Percentiles rank a stretch among this genome's conserved stretches.
Evolutionary conservation across 1,284 basidiomycete genomes (phyloP).

Genomic region (Ceratobasidium sp.): DNA sequence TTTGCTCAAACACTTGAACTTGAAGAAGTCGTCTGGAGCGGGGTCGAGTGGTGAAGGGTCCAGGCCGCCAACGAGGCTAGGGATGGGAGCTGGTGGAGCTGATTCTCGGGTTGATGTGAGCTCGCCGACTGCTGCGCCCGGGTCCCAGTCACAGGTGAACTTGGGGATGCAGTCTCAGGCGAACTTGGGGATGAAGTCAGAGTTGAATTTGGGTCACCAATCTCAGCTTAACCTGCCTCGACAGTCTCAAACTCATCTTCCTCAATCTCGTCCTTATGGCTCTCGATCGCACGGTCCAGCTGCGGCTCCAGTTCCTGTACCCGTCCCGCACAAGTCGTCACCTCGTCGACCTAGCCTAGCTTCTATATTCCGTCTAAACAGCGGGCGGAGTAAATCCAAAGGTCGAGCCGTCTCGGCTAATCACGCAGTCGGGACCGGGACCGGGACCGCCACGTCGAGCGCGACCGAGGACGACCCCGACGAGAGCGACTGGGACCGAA

Average conservation of each 20-base stretch:
- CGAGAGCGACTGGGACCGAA: constrained; percentile 78
- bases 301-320: background rate
- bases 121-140: constrained; percentile 25
- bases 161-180: no score
- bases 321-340: constrained; percentile 21
- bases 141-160: constrained; percentile 20
- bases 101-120: constrained; percentile 41
- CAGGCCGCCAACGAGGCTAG: constrained; percentile 16
- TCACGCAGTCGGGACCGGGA: background rate
- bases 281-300: constrained; percentile 36
- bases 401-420: constrained; percentile 17
- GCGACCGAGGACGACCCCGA: constrained; percentile 58
- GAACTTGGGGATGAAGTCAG: background rate
- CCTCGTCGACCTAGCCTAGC: constrained; percentile 47
- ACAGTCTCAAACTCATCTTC: constrained; percentile 32
- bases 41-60: background rate
- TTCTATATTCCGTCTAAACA: constrained; percentile 47
- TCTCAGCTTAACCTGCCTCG: constrained; percentile 25
- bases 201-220: constrained; percentile 12
- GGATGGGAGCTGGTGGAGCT: constrained; percentile 4
- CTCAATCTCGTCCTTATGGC: constrained; percentile 8
- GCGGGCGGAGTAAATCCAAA: constrained; percentile 40
- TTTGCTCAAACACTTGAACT: constrained; percentile 67
- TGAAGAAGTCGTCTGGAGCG: constrained; percentile 63
- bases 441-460: constrained; percentile 18